Conservation (phyloP, 1,284 basidiomycete genomes). For the Ceratobasidium sp. region DNA sequence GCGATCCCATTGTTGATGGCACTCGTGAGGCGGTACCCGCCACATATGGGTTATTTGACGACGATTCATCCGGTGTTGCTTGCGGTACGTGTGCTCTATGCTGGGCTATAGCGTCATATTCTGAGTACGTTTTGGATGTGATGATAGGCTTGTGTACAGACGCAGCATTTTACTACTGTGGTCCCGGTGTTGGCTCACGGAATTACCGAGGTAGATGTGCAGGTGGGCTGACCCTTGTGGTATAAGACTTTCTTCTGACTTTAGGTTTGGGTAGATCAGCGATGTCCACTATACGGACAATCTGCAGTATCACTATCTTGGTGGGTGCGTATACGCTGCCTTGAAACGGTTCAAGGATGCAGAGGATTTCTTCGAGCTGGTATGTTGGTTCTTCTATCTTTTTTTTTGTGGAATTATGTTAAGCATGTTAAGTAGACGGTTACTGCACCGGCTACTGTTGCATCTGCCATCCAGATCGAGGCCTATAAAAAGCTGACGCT, state of each 20-base stretch:
- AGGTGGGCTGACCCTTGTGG: constrained; percentile 59
- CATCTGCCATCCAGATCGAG: constrained; percentile 82
- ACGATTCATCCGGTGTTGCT: constrained; percentile 75
- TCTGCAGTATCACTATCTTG: constrained; percentile 81
- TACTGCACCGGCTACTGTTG: constrained; percentile 70
- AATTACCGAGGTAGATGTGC: constrained; percentile 63
- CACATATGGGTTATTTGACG: constrained; percentile 71
- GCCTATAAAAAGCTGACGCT: constrained; percentile 85
- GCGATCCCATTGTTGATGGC: constrained; percentile 70
- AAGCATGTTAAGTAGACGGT: constrained; percentile 17
- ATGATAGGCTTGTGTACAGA: constrained; percentile 61
- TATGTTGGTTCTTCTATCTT: constrained; percentile 41
- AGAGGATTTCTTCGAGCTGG: constrained; percentile 81
- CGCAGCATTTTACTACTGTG: constrained; percentile 66
- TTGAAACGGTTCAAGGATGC: constrained; percentile 74
- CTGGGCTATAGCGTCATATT: constrained; percentile 1
- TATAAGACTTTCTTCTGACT: background rate
- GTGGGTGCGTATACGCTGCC: constrained; percentile 72
- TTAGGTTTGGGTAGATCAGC: constrained; percentile 48
- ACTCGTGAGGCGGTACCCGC: constrained; percentile 73
- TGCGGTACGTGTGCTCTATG: constrained; percentile 50
- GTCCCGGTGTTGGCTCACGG: constrained; percentile 70
- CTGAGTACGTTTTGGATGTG: constrained; percentile 1
- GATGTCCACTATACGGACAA: constrained; percentile 77
- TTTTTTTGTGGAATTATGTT: background rate